Percentiles rank a stretch among this genome's conserved stretches.
Evolutionary conservation across 495 filamentous ascomycete genomes (phyloP).

Genomic region (Penicillium psychrofluorescens): DNA sequence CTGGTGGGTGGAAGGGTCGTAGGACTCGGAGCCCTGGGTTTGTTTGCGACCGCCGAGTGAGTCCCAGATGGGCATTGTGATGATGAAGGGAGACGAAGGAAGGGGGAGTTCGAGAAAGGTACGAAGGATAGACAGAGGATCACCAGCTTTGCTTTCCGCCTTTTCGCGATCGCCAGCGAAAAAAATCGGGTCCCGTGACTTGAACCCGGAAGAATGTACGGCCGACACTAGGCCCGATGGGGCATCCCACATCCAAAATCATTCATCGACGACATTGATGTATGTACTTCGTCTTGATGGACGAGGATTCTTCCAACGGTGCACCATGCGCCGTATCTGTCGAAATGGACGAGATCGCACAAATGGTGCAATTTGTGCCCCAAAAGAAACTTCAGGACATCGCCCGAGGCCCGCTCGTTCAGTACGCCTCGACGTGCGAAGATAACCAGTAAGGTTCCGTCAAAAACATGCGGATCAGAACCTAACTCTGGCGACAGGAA

Average conservation of each 20-base stretch:
- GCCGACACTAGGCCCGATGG: conserved; percentile 22
- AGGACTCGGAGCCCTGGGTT: conserved; percentile 49
- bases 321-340: conserved; percentile 3
- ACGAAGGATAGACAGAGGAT: conserved; percentile 11
- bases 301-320: conserved; percentile 9
- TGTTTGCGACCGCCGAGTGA: conserved; percentile 77
- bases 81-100: conserved; percentile 4
- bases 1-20: conserved; percentile 61
- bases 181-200: conserved; percentile 38
- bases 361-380: conserved; percentile 31
- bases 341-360: conserved; percentile 30
- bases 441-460: conserved; percentile 25
- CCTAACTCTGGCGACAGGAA: conserved; percentile 16
- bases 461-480: too few relatives aligned
- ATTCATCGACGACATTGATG: neutral
- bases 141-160: too few relatives aligned
- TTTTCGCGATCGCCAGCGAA: conserved; percentile 22
- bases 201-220: conserved; percentile 14
- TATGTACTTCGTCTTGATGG: conserved; percentile 12
- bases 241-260: conserved; percentile 22
- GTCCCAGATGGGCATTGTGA: conserved; percentile 77
- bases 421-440: conserved; percentile 27
- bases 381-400: conserved; percentile 30
- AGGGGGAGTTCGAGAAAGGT: conserved; percentile 16
- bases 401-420: conserved; percentile 31